These are phyloP conservation scores for Aspergillus funiculosus DNA, from an alignment of 495 filamentous ascomycete genomes.

Conservation along the genomic window DNA sequence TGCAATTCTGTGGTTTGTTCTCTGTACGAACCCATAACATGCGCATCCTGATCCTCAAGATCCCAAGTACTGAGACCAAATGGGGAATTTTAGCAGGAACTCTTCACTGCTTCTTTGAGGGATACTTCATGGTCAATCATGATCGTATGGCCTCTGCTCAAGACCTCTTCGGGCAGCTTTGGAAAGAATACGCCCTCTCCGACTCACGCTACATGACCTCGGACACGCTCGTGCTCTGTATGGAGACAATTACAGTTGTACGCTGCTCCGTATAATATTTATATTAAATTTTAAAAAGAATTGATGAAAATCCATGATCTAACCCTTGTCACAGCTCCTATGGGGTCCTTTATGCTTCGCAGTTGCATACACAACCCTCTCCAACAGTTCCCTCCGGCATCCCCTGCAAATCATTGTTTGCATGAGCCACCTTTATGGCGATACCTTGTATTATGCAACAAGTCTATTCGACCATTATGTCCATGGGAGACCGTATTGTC, in stretches of 20 bases:
- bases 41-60: neutral
- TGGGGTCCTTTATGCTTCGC: conserved; percentile 81
- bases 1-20: conserved; percentile 62
- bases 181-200: conserved; percentile 83
- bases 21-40: conserved; percentile 42
- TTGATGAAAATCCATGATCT: too few relatives aligned
- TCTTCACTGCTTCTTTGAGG: conserved; percentile 78
- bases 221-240: conserved; percentile 74
- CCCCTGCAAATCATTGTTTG: conserved; percentile 67
- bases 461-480: conserved; percentile 62
- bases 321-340: conserved; percentile 37
- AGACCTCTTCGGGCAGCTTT: conserved; percentile 69
- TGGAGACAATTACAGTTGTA: conserved; percentile 79
- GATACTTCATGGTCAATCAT: conserved; percentile 72
- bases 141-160: conserved; percentile 50
- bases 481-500: conserved; percentile 54
- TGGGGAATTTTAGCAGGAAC: conserved; percentile 45
- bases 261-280: conserved; percentile 20
- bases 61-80: neutral
- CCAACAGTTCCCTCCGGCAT: conserved; percentile 57
- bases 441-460: conserved; percentile 78
- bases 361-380: conserved; percentile 56
- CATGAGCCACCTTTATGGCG: conserved; percentile 80
- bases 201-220: conserved; percentile 78
- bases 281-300: neutral